Evolutionary conservation across 2,329 filamentous ascomycete species (phyloP), one percentile per base, ranked within the genome.

Genomic region (Kalmusia sp.): DNA sequence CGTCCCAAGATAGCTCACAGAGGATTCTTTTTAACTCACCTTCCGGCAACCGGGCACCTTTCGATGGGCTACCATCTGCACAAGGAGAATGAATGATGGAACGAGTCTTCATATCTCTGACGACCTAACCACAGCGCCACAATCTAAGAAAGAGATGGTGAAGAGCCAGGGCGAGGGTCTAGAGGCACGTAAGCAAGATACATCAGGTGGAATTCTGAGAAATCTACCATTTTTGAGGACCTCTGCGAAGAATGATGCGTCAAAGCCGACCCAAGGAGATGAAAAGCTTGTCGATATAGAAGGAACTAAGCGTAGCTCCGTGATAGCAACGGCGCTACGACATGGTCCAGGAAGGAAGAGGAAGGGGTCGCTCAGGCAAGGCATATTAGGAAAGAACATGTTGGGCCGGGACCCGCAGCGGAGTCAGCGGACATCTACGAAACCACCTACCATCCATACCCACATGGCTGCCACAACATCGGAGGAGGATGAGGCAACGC

Each of bases 291-390:
- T 25, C 33, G 6, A 17, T 41, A 24, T 39, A 52, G 40, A 46
- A 46, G 28, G 19, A 12, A 35, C 43, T 14, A 24, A 28, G 35
- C 43, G 43, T 46, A 30, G 43, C 30, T 35, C 28, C 28, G 21
- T 28, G 43, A 25, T 46, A 14, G 21, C n/a, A 27, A 27, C 31
- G 52, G 79, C 77, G 22, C 69, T 82, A 45, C 81, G 64, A 51
- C 78, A 82, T 53, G 82, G 70, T 50, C 79, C 81, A 70, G 67
- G 64, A 27, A 81, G 92, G 50, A 87, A 87, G 64, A 85, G 93
- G 54, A 90, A 90, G 70, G 92, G 92, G 3, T 96, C 93, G 9
- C 79, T 97, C 71, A 85, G 93, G 54, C 96, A 96, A 75, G 91
- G 92, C 22, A 80, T 96, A 43, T 81, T 96, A 15, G 91, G 91